Evolutionary conservation across 495 filamentous ascomycete genomes (phyloP).

Genomic region (Penicillium canescens): DNA sequence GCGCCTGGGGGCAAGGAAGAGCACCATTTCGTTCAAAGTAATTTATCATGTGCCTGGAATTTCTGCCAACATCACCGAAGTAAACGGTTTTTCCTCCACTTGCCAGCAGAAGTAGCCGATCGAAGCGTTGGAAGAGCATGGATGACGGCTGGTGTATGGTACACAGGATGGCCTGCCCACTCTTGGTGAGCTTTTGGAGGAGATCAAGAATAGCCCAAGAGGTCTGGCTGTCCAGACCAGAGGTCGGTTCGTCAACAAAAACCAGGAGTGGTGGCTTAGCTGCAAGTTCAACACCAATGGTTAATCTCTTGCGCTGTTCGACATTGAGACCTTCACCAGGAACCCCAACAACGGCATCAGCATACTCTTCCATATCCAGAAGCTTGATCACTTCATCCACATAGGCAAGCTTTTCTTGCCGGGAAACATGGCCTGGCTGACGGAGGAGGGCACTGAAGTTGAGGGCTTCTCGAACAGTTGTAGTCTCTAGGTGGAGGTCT

Average conservation of each 20-base stretch:
- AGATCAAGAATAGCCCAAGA: slow-evolving; percentile 75
- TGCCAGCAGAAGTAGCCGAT: slow-evolving; percentile 72
- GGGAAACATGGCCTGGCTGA: slow-evolving; percentile 55
- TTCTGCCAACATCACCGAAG: slow-evolving; percentile 80
- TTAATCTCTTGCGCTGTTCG: slow-evolving; percentile 83
- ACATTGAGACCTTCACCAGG: slow-evolving; percentile 60
- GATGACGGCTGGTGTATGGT: slow-evolving; percentile 88
- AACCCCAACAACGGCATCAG: slow-evolving; percentile 3
- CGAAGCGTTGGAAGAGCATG: slow-evolving; percentile 83
- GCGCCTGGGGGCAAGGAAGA: slow-evolving; percentile 38
- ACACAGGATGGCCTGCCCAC: slow-evolving; percentile 78
- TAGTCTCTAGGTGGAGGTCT: slow-evolving; percentile 82
- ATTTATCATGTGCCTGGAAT: slow-evolving; percentile 60
- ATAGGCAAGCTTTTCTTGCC: slow-evolving; percentile 35
- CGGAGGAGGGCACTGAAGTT: slow-evolving; percentile 81
- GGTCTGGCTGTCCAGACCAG: slow-evolving; percentile 79
- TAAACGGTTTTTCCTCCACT: slow-evolving; percentile 68
- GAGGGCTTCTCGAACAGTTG: slow-evolving; percentile 81
- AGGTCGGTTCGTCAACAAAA: slow-evolving; percentile 89
- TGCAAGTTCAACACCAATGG: slow-evolving; percentile 86
- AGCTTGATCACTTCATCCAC: not conserved
- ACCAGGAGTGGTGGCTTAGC: slow-evolving; percentile 81
- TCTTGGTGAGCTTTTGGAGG: slow-evolving; percentile 73
- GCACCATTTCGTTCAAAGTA: slow-evolving; percentile 63
- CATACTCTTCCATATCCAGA: not conserved